These are phyloP conservation scores for Cutaneotrichosporon cutaneum DNA, from an alignment of 1,284 basidiomycete genomes.

Conservation along the genomic window DNA sequence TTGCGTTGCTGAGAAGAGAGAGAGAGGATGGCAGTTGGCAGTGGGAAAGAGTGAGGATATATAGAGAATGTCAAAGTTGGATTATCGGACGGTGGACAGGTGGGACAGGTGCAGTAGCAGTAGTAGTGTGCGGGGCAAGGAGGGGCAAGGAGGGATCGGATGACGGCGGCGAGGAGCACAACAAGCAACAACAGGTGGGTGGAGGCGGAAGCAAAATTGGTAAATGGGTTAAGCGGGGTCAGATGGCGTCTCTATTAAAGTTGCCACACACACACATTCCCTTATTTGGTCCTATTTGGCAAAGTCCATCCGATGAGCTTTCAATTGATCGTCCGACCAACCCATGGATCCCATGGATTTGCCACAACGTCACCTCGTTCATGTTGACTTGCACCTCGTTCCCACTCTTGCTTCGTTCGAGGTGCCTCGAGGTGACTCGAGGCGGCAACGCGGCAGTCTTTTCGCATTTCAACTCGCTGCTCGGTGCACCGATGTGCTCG, in stretches of 20 bases:
- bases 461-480: background rate
- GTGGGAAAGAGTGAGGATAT: background rate
- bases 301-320: no score
- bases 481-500: background rate
- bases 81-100: no score
- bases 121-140: no score
- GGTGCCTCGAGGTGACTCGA: no score
- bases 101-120: background rate
- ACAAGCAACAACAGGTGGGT: background rate
- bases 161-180: background rate
- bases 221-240: background rate
- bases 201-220: background rate
- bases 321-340: background rate
- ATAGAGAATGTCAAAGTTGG: background rate
- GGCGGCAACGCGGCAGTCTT: no score
- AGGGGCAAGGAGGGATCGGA: background rate
- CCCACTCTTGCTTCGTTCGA: no score
- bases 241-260: background rate
- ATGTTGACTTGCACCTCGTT: no score
- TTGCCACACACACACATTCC: background rate
- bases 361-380: background rate
- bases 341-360: background rate
- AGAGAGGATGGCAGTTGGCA: no score
- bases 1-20: no score
- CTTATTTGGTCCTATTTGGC: no score